Evolutionary conservation across 2,329 filamentous ascomycete genomes (phyloP).

Genomic region (Ilyonectria mors-panacis): DNA sequence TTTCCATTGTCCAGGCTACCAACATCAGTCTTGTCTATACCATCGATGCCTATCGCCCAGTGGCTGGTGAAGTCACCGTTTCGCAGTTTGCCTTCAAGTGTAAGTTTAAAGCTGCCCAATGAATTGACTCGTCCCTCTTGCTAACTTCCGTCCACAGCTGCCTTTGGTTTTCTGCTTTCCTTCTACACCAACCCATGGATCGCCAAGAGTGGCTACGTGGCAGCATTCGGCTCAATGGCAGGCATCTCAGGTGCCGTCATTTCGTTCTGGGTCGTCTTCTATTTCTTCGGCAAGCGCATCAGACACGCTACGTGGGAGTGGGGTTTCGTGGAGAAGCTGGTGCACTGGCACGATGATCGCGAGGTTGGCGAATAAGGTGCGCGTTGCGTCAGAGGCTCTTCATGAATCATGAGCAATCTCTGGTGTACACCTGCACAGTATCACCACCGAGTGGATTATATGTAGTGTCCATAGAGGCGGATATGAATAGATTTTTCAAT

Average conservation of each 20-base stretch:
- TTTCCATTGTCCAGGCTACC: conserved; percentile 36
- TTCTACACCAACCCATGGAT: conserved; percentile 73
- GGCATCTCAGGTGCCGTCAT: conserved; percentile 63
- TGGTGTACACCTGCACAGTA: background rate
- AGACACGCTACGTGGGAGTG: conserved; percentile 31
- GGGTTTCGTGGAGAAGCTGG: conserved; percentile 28
- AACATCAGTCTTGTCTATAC: conserved; percentile 41
- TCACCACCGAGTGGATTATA: background rate
- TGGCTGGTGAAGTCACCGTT: conserved; percentile 39
- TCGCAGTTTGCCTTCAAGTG: conserved; percentile 63
- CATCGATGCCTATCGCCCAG: conserved; percentile 38
- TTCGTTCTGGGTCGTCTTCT: conserved; percentile 64
- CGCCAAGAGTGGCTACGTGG: conserved; percentile 59
- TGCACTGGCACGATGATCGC: conserved; percentile 34
- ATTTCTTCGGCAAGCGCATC: conserved; percentile 61
- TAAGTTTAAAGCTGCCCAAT: conserved; percentile 3
- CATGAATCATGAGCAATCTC: background rate
- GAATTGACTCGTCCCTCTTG: background rate
- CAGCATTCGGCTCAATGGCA: conserved; percentile 67
- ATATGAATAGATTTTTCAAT: background rate
- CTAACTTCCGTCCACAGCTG: conserved; percentile 40
- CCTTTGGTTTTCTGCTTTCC: conserved; percentile 69
- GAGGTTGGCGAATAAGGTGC: conserved; percentile 35
- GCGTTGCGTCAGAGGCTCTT: background rate
- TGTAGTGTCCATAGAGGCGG: background rate